phyloP scores from a whole-genome alignment of 768 basidiomycete species.

The Trametes villosa region DNA sequence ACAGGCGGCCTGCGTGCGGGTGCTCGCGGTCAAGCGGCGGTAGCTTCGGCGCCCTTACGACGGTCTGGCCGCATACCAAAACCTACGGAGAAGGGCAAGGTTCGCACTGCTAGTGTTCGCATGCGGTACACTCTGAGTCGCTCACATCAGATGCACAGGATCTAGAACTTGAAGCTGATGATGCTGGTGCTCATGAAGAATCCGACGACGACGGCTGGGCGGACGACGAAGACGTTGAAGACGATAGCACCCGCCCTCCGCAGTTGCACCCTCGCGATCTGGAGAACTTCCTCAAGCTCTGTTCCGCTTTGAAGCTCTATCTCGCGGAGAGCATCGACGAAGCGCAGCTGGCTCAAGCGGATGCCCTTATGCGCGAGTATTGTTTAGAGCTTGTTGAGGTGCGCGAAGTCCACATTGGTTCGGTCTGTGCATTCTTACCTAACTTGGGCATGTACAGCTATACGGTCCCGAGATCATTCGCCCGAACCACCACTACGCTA shows the following conservation, averaged over 20 bases:
- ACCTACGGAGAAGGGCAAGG: conserved; percentile 1
- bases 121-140: neutral
- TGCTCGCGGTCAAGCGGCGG: neutral
- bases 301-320: conserved; percentile 3
- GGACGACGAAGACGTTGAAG: neutral
- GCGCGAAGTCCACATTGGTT: neutral
- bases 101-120: too few relatives aligned
- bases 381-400: conserved; percentile 28
- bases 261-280: conserved; percentile 11
- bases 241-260: neutral
- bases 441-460: conserved; percentile 35
- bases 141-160: neutral
- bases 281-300: conserved; percentile 10
- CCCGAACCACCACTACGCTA: conserved; percentile 45
- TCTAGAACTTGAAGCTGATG: conserved; percentile 7
- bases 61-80: neutral
- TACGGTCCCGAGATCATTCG: conserved; percentile 37
- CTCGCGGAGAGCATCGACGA: conserved; percentile 15
- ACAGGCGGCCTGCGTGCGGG: too few relatives aligned
- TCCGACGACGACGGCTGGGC: neutral
- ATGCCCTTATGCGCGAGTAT: conserved; percentile 31
- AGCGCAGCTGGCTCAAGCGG: conserved; percentile 3
- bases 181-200: neutral
- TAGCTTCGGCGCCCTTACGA: neutral
- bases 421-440: conserved; percentile 7